Evolutionary conservation across 2,329 filamentous ascomycete species (phyloP).

Genomic region (Stachybotrys chlorohalonatus): DNA sequence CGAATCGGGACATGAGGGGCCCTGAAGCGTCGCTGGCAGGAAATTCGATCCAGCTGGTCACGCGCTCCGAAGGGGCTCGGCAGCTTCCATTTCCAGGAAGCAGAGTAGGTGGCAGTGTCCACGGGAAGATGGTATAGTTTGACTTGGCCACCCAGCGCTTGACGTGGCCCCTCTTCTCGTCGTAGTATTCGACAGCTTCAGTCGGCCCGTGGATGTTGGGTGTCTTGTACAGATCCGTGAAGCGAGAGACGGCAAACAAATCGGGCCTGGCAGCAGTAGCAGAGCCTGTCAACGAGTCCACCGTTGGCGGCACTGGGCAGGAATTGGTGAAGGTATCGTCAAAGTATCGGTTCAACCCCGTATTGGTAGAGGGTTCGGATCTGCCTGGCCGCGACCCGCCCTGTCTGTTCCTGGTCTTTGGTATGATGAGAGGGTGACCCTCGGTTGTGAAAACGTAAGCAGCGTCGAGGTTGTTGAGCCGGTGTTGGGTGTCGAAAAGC

Average conservation of each 20-base stretch:
- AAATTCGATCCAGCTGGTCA: constrained; percentile 61
- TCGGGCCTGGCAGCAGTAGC: constrained; percentile 70
- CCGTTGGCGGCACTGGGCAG: constrained; percentile 56
- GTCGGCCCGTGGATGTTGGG: constrained; percentile 50
- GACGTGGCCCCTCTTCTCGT: constrained; percentile 34
- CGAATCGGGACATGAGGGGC: constrained; percentile 21
- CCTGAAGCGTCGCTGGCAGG: constrained; percentile 33
- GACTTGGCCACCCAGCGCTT: constrained; percentile 42
- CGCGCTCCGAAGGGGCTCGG: constrained; percentile 57
- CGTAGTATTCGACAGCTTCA: constrained; percentile 28
- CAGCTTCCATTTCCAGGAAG: constrained; percentile 73
- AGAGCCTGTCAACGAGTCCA: constrained; percentile 63
- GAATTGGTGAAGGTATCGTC: constrained; percentile 42
- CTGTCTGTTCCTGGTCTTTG: constrained; percentile 23
- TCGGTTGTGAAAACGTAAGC: constrained; percentile 94
- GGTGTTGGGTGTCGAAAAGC: constrained; percentile 77
- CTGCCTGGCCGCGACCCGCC: neutral
- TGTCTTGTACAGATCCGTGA: constrained; percentile 73
- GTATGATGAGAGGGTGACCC: constrained; percentile 85
- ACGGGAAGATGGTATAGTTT: constrained; percentile 84
- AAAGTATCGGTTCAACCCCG: constrained; percentile 23
- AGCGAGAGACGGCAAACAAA: constrained; percentile 79
- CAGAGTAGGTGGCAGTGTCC: constrained; percentile 73
- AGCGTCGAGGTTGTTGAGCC: constrained; percentile 76
- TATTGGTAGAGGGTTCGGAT: constrained; percentile 2